phyloP scores from a whole-genome alignment of 2,329 filamentous ascomycete species.

The Hyphodiscus sp. region DNA sequence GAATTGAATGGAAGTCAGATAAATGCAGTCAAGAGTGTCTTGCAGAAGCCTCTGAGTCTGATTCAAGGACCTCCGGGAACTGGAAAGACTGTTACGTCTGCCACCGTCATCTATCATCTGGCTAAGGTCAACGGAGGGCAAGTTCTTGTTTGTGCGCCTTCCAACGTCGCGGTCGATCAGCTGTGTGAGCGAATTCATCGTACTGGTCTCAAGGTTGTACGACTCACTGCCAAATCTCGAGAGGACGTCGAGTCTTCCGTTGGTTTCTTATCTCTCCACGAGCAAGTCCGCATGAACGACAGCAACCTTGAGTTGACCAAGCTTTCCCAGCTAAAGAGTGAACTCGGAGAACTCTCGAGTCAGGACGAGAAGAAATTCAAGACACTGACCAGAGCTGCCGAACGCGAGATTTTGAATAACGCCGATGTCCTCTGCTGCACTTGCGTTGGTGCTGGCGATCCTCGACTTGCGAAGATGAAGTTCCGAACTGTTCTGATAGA shows the following conservation, averaged over 20 bases:
- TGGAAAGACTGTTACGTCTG: slow-evolving; percentile 96
- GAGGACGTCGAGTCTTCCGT: slow-evolving; percentile 99
- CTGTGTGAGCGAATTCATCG: slow-evolving; percentile 94
- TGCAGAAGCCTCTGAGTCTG: slow-evolving; percentile 87
- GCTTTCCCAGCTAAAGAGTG: slow-evolving; percentile 85
- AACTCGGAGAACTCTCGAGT: slow-evolving; percentile 84
- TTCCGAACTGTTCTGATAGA: slow-evolving; percentile 98
- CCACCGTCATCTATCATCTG: slow-evolving; percentile 96
- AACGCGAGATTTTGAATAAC: slow-evolving; percentile 89
- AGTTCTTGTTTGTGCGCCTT: slow-evolving; percentile 92
- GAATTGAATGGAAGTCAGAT: slow-evolving; percentile 95
- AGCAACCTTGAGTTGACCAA: slow-evolving; percentile 91
- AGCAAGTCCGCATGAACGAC: slow-evolving; percentile 96
- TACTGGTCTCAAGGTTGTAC: slow-evolving; percentile 92
- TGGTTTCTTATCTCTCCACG: slow-evolving; percentile 87
- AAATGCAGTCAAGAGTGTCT: slow-evolving; percentile 88
- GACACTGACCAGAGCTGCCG: slow-evolving; percentile 85
- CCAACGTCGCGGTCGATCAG: slow-evolving; percentile 97
- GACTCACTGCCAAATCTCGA: slow-evolving; percentile 95
- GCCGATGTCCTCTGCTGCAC: slow-evolving; percentile 99
- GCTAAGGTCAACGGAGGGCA: slow-evolving; percentile 93
- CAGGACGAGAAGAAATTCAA: slow-evolving; percentile 99
- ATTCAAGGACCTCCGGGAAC: slow-evolving; percentile 97
- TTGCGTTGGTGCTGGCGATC: slow-evolving; percentile 94
- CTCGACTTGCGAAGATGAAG: slow-evolving; percentile 91